Base-by-base conservation (phyloP, 768 basidiomycete genomes). In the Rossbeevera mucosa region DNA sequence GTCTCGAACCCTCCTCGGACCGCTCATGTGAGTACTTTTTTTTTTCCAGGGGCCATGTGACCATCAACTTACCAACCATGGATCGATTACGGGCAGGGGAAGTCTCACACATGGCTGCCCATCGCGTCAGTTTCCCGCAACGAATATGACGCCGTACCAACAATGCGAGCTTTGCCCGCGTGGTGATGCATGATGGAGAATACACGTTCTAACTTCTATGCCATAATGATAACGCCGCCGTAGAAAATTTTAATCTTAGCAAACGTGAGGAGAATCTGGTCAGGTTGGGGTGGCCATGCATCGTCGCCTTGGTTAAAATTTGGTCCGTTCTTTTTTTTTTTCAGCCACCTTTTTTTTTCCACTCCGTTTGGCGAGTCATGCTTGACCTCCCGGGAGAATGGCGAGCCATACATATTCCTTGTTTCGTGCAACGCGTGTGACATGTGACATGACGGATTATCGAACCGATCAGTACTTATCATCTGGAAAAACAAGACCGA, bases 391-490 rank as follows among this genome's bases (percentile, higher is more conserved):
- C 42, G 22, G 26, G 25, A 50, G 20, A 12, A 40, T 21, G 43
- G 41, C 11, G 16, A 22, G 7, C 24, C 24, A 44, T 44, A 45
- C 24, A 44, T 44, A 45, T 41, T 21, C 36, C 50, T 52, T 4
- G 28, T 40, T 57, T 41, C 29, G 20, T 40, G 16, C n/a, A 14
- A 16, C 29, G 14, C 29, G 20, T 40, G 16, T n/a, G 11, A 16
- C 29, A 9, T 26, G 16, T 36, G 51, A 40, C 36, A 25, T 36
- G 49, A 43, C 20, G 7, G 28, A 30, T 47, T 38, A 49, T 49
- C 47, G 45, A 55, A 31, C 48, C 49, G 59, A 59, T 56, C 58
- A 51, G 48, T 50, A 50, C 55, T 20, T 38, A 20, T 38, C 36
- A 16, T 18, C 25, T 59, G 43, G 40, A 38, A 44, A 48, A 24